Conservation (phyloP, 2,329 filamentous ascomycete species). For the Ceratocystiopsis brevicomis region DNA sequence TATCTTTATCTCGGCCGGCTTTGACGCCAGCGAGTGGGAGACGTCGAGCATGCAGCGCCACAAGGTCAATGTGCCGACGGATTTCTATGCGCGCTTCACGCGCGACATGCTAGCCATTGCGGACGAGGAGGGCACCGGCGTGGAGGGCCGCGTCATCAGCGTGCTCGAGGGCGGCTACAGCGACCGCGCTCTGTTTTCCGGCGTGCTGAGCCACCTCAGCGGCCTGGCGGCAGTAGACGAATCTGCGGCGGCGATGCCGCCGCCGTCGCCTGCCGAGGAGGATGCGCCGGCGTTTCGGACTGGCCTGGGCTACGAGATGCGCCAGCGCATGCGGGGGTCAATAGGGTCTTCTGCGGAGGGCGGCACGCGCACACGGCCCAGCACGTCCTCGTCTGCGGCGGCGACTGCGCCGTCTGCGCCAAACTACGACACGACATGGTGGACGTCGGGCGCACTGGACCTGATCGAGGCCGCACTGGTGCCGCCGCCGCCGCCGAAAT, state of each 20-base stretch:
- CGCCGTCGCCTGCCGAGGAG: conserved; percentile 20
- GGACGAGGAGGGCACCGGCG: conserved; percentile 48
- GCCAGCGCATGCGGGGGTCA: conserved; percentile 7
- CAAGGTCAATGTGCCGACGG: conserved; percentile 85
- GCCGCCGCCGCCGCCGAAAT: conserved; percentile 22
- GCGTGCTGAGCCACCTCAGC: conserved; percentile 75
- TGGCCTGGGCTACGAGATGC: conserved; percentile 40
- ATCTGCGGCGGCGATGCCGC: conserved; percentile 27
- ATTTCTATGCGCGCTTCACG: conserved; percentile 86
- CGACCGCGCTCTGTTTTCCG: conserved; percentile 72
- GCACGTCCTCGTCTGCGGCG: background rate
- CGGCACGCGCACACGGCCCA: background rate
- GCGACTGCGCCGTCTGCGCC: no score
- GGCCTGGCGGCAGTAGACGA: conserved; percentile 42
- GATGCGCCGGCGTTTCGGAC: conserved; percentile 18
- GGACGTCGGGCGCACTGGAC: conserved; percentile 46
- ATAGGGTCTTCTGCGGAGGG: background rate
- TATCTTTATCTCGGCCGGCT: conserved; percentile 89
- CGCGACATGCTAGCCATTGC: conserved; percentile 69
- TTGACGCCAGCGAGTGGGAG: conserved; percentile 94
- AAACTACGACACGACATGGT: conserved; percentile 52
- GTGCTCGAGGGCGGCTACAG: conserved; percentile 94
- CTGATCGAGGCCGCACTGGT: conserved; percentile 43
- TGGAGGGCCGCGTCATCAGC: conserved; percentile 54
- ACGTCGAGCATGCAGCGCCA: conserved; percentile 86